Base-by-base conservation (phyloP, 306 rosid species). In the Ceratonia siliqua region DNA sequence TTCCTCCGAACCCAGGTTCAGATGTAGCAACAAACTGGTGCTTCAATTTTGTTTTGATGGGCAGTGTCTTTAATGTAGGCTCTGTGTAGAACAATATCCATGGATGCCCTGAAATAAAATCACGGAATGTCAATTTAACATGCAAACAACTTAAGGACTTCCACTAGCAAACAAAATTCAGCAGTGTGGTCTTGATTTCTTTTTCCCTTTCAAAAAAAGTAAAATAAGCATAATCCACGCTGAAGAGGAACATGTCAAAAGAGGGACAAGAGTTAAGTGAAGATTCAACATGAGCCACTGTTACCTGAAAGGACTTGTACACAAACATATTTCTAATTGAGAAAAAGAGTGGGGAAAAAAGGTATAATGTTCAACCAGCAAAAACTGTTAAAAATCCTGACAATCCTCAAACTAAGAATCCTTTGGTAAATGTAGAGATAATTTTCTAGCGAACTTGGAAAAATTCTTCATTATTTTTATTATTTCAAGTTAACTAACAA, bases 31-130 rank as follows among this genome's bases (percentile, higher is more conserved):
- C 74, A 78, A 80, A 72, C 73, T 62, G 90, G 75, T 89, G 81
- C 85, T 86, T 90, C 39, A 41, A 72, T 62, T 77, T 90, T 53
- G 82, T 62, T 78, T 83, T 92, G 63, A 87, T 28, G 42, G 99
- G 92, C 11, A 95, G 86, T 70, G 81, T 70, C 54, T 78, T 81
- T 18, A 86, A 72, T 6, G 96, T 75, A 8, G 89, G 84, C 17
- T 85, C 93, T 3, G 99, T 95, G 80, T 95, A 90, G 82, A 95
- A 95, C 75, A 89, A 73, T 64, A 95, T 73, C 99, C 99, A 95
- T 17, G 99, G 97, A 82, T 95, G 97, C 80, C 94, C 99, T 95
- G 97, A 79, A 79, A 72, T 45, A 36, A 41, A 80, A 38, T 49
- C 75, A 66, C 32, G 0, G 10, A 15, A 66, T 43, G 70, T 82